Percentiles rank a stretch among this genome's conserved stretches.
phyloP scores from a whole-genome alignment of 2,329 filamentous ascomycete species.

The Epicoccum sorghinum region DNA sequence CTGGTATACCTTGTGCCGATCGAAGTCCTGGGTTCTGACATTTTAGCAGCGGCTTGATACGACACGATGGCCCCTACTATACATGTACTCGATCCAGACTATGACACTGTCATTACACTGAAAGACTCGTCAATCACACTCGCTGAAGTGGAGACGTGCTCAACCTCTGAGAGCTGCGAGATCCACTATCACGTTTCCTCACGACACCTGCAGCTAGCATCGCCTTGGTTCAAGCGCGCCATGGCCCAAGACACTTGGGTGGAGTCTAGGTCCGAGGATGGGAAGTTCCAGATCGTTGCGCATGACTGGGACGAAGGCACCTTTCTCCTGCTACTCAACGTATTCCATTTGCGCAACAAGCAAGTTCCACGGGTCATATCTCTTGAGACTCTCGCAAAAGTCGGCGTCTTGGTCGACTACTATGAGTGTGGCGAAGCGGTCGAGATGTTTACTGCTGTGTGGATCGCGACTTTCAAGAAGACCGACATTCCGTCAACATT shows the following conservation, averaged over 20 bases:
- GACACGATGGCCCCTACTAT: neutral
- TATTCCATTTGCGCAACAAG: constrained; percentile 53
- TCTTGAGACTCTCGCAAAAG: constrained; percentile 52
- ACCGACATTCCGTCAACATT: constrained; percentile 10
- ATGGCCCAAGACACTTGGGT: neutral
- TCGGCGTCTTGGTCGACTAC: constrained; percentile 54
- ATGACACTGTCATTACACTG: neutral
- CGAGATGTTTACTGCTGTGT: constrained; percentile 50
- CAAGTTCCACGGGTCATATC: constrained; percentile 48
- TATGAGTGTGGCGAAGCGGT: constrained; percentile 53
- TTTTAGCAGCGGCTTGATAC: neutral
- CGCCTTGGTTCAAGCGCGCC: constrained; percentile 6
- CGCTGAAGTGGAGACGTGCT: neutral
- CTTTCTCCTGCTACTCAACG: constrained; percentile 52
- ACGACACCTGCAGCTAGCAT: constrained; percentile 9
- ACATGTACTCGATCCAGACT: neutral
- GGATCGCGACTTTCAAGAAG: constrained; percentile 41
- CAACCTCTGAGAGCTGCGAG: neutral
- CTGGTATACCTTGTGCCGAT: no score
- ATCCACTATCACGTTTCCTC: constrained; percentile 8
- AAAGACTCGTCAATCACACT: neutral
- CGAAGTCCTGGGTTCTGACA: neutral
- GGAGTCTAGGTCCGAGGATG: constrained; percentile 7
- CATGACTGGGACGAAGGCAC: constrained; percentile 46
- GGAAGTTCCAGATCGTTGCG: constrained; percentile 16